Conservation (phyloP, 345 rosid species). For the Murraya koenigii region DNA sequence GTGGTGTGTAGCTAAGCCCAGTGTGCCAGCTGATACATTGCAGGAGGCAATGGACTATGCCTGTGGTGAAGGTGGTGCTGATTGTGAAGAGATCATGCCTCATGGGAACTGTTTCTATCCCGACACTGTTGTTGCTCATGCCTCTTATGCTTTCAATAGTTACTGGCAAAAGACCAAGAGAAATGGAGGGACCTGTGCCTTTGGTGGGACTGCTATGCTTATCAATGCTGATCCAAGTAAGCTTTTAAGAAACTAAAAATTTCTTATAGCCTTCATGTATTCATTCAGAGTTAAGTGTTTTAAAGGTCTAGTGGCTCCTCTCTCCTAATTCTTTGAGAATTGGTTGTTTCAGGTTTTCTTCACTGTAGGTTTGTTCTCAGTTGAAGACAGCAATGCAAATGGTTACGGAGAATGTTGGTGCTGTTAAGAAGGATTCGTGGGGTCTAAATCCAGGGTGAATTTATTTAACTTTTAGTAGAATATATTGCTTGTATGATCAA, state of each 20-base stretch:
- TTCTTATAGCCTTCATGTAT: not conserved
- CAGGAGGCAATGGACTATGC: conserved; percentile 73
- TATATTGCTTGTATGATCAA: not conserved
- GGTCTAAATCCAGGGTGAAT: conserved; percentile 15
- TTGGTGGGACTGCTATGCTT: conserved; percentile 78
- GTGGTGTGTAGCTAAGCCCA: conserved; percentile 81
- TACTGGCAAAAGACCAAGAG: conserved; percentile 73
- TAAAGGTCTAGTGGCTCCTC: not conserved
- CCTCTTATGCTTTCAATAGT: conserved; percentile 70
- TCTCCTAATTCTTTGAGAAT: not conserved
- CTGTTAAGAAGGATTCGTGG: conserved; percentile 1
- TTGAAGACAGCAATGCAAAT: conserved; percentile 26
- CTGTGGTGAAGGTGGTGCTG: conserved; percentile 67
- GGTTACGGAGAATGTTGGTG: conserved; percentile 9
- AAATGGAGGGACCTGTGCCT: conserved; percentile 57
- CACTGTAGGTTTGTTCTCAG: conserved; percentile 55
- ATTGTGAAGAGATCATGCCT: conserved; percentile 56
- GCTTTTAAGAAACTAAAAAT: not conserved
- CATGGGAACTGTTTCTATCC: conserved; percentile 62
- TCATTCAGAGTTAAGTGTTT: not conserved
- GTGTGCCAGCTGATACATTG: conserved; percentile 54
- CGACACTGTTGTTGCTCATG: conserved; percentile 58
- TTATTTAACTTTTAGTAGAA: conserved; percentile 2
- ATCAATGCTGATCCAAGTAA: conserved; percentile 71
- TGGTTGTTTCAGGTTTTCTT: conserved; percentile 55